Percentiles rank a stretch among this genome's conserved stretches.
Conservation (phyloP, 164 flowering plant genomes). For the Malania oleifera region DNA sequence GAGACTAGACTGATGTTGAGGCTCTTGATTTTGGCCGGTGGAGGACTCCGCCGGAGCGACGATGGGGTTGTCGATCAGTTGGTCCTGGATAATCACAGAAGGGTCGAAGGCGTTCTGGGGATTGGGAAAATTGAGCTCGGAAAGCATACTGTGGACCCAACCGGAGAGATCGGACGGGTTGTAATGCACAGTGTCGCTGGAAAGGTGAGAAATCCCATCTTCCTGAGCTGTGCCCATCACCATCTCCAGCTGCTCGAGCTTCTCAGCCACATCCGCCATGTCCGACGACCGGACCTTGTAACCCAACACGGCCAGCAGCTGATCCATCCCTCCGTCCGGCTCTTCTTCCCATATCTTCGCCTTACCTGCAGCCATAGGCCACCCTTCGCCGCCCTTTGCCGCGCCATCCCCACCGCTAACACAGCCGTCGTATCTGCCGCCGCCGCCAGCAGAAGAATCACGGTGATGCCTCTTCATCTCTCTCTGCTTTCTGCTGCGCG, state of each 20-base stretch:
- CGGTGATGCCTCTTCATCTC: too few relatives aligned
- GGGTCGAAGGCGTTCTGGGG: too few relatives aligned
- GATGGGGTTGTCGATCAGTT: conserved; percentile 6
- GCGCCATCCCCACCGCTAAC: too few relatives aligned
- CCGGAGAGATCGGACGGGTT: neutral
- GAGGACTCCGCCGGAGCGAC: conserved; percentile 26
- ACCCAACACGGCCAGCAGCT: conserved; percentile 1
- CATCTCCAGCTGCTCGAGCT: neutral
- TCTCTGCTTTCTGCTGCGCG: too few relatives aligned
- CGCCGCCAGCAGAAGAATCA: too few relatives aligned
- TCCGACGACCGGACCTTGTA: neutral
- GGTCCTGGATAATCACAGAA: neutral
- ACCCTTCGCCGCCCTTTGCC: too few relatives aligned
- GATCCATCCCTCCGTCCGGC: neutral
- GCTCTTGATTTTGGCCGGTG: conserved; percentile 7
- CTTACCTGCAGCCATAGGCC: too few relatives aligned
- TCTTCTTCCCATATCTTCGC: too few relatives aligned
- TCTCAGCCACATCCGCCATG: conserved; percentile 2
- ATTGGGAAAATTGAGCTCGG: too few relatives aligned
- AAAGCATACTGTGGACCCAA: neutral
- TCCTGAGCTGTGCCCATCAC: neutral
- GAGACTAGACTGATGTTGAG: conserved; percentile 5
- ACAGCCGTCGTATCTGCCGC: too few relatives aligned
- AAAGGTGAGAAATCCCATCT: neutral
- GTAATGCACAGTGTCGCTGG: neutral